phyloP scores from a whole-genome alignment of 2,329 filamentous ascomycete genomes.

The Penicillium crustosum region DNA sequence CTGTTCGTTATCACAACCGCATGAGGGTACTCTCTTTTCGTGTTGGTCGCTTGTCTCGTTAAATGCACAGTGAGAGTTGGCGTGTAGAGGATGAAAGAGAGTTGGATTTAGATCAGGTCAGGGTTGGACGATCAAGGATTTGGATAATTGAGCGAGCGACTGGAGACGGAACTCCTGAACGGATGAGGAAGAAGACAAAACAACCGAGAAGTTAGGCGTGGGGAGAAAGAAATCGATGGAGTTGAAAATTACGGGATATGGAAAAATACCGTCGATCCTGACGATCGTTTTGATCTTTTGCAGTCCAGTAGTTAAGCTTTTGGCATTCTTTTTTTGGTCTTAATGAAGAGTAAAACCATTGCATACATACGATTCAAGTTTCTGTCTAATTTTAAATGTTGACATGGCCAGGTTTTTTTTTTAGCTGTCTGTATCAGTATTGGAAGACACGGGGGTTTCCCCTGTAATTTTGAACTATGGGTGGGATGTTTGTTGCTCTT shows the following conservation, averaged over 20 bases:
- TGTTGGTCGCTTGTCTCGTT: not conserved
- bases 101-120: not conserved
- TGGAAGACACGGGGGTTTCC: not conserved
- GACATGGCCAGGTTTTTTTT: not conserved
- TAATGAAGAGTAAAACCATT: not conserved
- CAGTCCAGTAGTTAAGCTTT: conserved; percentile 6
- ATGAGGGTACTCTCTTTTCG: conserved; percentile 3
- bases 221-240: conserved; percentile 11
- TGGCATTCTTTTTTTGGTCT: not conserved
- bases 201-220: conserved; percentile 2
- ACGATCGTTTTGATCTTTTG: conserved; percentile 3
- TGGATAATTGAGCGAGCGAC: conserved; percentile 10
- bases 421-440: not conserved
- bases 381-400: not conserved
- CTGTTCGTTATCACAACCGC: conserved; percentile 6
- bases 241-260: conserved; percentile 11
- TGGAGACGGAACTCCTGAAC: conserved; percentile 10
- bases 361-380: not conserved
- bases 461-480: not conserved
- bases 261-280: conserved; percentile 12
- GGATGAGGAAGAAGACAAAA: conserved; percentile 3
- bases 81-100: not conserved
- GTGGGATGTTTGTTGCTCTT: conserved; percentile 8
- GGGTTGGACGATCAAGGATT: not conserved
- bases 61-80: not conserved